These are phyloP conservation scores for Dioszegia aurantiaca DNA, from an alignment of 768 basidiomycete species.

Conservation along the genomic window DNA sequence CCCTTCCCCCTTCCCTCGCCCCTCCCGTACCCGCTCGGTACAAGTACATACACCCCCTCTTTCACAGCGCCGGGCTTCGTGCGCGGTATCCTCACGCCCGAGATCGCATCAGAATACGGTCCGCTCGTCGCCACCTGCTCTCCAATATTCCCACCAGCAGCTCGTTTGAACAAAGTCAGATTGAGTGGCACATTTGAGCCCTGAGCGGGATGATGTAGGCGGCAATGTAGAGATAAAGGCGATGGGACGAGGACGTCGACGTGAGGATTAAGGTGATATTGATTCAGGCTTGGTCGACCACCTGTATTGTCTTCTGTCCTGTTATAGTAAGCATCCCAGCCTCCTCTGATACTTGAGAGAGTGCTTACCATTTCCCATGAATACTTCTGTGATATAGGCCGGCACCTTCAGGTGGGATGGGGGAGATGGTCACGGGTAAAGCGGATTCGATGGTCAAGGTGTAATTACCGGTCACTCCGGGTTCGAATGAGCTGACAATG, in stretches of 20 bases:
- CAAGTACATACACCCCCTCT: conserved; percentile 66
- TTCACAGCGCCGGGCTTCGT: conserved; percentile 54
- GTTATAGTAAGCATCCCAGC: conserved; percentile 1
- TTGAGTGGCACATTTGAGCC: conserved; percentile 35
- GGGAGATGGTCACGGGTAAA: conserved; percentile 60
- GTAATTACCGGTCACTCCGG: conserved; percentile 66
- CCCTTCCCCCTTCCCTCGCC: conserved; percentile 57
- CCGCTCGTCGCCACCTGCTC: conserved; percentile 66
- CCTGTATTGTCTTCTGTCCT: conserved; percentile 64
- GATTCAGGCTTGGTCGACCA: conserved; percentile 66
- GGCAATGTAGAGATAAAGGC: conserved; percentile 29
- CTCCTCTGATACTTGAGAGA: neutral
- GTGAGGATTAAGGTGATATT: conserved; percentile 67
- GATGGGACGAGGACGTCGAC: conserved; percentile 58
- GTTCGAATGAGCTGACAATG: conserved; percentile 80
- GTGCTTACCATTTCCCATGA: conserved; percentile 69
- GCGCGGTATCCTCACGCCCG: conserved; percentile 63
- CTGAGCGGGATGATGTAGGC: conserved; percentile 29
- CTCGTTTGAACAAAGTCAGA: conserved; percentile 51
- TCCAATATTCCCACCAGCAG: conserved; percentile 52
- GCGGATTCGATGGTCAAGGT: conserved; percentile 65
- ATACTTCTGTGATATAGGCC: conserved; percentile 76
- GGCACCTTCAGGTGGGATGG: conserved; percentile 80
- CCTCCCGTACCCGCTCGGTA: conserved; percentile 71
- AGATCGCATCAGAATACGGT: conserved; percentile 69